Percentiles rank a stretch among this genome's conserved stretches.
phyloP scores from a whole-genome alignment of 1,284 basidiomycete species.

The Termitomyces sp. region DNA sequence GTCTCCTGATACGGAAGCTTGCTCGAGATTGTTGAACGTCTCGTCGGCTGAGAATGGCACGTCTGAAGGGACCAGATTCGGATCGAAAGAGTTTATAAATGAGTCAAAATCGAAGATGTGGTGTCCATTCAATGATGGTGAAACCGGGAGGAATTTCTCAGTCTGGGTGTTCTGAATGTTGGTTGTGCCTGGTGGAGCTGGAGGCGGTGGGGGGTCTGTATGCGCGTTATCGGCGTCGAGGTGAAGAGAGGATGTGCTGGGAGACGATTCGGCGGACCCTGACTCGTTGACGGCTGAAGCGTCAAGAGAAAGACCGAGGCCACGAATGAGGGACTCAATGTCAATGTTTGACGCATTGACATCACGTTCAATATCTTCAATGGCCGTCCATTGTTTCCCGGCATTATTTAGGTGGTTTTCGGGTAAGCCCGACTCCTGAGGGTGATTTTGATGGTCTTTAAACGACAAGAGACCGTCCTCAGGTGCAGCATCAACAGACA shows the following conservation, averaged over 20 bases:
- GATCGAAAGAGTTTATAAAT: slow-evolving; percentile 26
- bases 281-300: slow-evolving; percentile 21
- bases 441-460: slow-evolving; percentile 18
- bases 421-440: slow-evolving; percentile 1
- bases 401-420: slow-evolving; percentile 2
- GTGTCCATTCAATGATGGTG: slow-evolving; percentile 6
- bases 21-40: slow-evolving; percentile 31
- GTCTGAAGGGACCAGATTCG: slow-evolving; percentile 16
- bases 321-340: slow-evolving; percentile 69
- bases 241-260: slow-evolving; percentile 8
- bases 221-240: slow-evolving; percentile 7
- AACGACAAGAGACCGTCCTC: slow-evolving; percentile 34
- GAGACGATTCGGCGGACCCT: slow-evolving; percentile 9
- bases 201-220: background rate
- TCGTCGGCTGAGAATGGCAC: slow-evolving; percentile 23
- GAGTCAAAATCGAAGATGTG: slow-evolving; percentile 30
- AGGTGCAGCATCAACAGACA: slow-evolving; percentile 10
- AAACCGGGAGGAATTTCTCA: background rate
- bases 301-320: slow-evolving; percentile 60
- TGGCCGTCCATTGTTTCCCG: slow-evolving; percentile 55
- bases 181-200: slow-evolving; percentile 6
- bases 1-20: slow-evolving; percentile 14
- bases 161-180: background rate
- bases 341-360: slow-evolving; percentile 68
- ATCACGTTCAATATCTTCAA: slow-evolving; percentile 65